Evolutionary conservation across 73 alveolate genomes (phyloP).

Genomic region (Stentor coeruleus): DNA sequence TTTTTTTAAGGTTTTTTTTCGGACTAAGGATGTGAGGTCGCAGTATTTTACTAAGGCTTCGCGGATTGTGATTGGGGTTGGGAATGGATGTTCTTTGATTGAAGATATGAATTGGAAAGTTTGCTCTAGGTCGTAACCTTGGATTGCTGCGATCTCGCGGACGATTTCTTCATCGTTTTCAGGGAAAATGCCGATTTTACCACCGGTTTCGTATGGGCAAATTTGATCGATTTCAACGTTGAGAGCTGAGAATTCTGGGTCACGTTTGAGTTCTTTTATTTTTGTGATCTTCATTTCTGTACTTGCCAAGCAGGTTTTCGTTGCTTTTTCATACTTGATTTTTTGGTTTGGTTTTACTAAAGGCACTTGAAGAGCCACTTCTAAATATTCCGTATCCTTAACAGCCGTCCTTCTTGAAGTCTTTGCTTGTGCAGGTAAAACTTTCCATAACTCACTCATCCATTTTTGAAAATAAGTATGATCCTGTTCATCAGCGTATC

Average conservation of each 20-base stretch:
- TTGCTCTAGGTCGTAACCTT: slow-evolving; percentile 6
- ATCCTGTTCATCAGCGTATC: background rate
- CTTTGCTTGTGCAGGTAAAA: background rate
- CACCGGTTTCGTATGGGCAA: background rate
- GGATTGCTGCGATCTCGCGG: slow-evolving; percentile 6
- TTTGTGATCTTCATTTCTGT: background rate
- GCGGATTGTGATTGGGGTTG: slow-evolving; percentile 20
- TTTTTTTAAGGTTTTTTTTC: background rate
- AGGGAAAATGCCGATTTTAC: background rate
- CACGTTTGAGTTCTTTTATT: slow-evolving; percentile 15
- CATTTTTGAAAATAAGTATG: background rate
- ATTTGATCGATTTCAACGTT: background rate
- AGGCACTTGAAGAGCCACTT: slow-evolving; percentile 20
- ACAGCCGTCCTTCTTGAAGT: background rate
- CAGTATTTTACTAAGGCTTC: slow-evolving; percentile 10
- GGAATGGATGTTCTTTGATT: background rate
- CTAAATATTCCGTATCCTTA: background rate
- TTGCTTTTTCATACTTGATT: background rate
- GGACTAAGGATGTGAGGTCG: background rate
- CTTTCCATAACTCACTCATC: background rate
- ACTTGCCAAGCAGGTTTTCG: background rate
- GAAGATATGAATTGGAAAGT: background rate
- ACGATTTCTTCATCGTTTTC: background rate
- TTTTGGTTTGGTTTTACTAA: background rate
- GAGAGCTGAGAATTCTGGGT: slow-evolving; percentile 20